Evolutionary conservation across 306 rosid species (phyloP).

Genomic region (Vigna mungo): DNA sequence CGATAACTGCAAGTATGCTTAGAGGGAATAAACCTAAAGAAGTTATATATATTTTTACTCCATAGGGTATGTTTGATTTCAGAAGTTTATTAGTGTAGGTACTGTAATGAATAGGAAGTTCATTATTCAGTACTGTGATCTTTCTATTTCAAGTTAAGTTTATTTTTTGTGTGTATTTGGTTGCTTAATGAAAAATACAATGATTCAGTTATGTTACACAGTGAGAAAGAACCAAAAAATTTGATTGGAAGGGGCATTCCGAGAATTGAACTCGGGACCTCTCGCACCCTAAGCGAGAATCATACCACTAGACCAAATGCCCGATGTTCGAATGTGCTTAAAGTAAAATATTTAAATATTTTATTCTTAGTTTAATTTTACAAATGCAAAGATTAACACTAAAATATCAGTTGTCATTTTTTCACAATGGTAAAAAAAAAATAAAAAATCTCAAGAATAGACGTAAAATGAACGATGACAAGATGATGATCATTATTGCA

Average conservation of each 20-base stretch:
- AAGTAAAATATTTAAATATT: not conserved
- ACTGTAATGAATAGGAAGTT: not conserved
- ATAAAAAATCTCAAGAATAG: not conserved
- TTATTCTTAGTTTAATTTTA: too few species aligned
- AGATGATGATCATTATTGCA: not conserved
- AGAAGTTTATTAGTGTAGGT: not conserved
- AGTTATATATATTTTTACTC: not conserved
- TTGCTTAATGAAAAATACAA: not conserved
- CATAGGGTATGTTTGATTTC: not conserved
- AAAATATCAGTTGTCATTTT: not conserved
- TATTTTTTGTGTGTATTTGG: not conserved
- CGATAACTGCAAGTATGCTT: conserved; percentile 34
- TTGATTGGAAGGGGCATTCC: conserved; percentile 35
- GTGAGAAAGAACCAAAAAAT: not conserved
- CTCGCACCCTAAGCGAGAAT: conserved; percentile 60
- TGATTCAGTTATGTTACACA: not conserved
- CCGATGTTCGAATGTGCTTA: rapidly evolving
- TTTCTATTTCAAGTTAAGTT: not conserved
- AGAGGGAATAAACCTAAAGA: not conserved
- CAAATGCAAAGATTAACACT: not conserved
- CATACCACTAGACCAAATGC: conserved; percentile 57
- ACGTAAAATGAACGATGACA: not conserved
- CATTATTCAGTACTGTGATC: not conserved
- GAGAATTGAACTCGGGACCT: conserved; percentile 56
- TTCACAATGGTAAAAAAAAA: too few species aligned